These are phyloP conservation scores for Chalciporus sphaerocephalus DNA, from an alignment of 768 basidiomycete genomes.

Conservation along the genomic window DNA sequence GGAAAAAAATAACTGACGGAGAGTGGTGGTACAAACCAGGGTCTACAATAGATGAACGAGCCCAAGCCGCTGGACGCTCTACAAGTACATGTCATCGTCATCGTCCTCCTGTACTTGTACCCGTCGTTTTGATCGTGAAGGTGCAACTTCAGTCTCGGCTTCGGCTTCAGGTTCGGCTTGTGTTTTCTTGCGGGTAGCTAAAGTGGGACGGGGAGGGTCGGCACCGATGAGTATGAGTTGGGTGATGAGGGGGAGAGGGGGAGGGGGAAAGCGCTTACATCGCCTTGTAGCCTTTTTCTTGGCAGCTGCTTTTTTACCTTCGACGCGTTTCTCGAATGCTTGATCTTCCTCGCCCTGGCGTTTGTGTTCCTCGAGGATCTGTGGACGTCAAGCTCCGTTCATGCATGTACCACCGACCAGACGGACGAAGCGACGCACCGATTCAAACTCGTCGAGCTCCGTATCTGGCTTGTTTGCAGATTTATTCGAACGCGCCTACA, in stretches of 20 bases:
- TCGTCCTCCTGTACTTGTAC: slow-evolving; percentile 11
- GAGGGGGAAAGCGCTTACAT: slow-evolving; percentile 27
- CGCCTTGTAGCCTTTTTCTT: slow-evolving; percentile 62
- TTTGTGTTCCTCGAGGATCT: slow-evolving; percentile 84
- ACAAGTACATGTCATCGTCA: slow-evolving; percentile 27
- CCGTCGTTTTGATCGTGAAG: slow-evolving; percentile 9
- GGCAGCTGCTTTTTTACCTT: slow-evolving; percentile 76
- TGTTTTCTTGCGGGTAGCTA: slow-evolving; percentile 31
- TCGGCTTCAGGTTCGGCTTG: slow-evolving; percentile 20
- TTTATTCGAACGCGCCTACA: slow-evolving; percentile 82
- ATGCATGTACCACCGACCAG: not conserved
- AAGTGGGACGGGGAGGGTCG: not conserved
- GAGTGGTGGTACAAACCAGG: not conserved
- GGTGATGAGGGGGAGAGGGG: not conserved
- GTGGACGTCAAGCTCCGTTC: not conserved
- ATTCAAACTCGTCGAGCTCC: slow-evolving; percentile 93
- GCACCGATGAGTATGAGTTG: not conserved
- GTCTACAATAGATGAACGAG: not conserved
- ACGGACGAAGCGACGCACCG: slow-evolving; percentile 38
- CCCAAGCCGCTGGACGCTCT: not conserved
- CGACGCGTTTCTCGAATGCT: slow-evolving; percentile 80
- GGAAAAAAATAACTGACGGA: not conserved
- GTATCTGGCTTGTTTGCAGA: slow-evolving; percentile 88
- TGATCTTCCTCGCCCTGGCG: slow-evolving; percentile 89
- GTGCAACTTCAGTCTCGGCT: not conserved